Conservation (phyloP, 306 rosid genomes). For the Argentina anserina region DNA sequence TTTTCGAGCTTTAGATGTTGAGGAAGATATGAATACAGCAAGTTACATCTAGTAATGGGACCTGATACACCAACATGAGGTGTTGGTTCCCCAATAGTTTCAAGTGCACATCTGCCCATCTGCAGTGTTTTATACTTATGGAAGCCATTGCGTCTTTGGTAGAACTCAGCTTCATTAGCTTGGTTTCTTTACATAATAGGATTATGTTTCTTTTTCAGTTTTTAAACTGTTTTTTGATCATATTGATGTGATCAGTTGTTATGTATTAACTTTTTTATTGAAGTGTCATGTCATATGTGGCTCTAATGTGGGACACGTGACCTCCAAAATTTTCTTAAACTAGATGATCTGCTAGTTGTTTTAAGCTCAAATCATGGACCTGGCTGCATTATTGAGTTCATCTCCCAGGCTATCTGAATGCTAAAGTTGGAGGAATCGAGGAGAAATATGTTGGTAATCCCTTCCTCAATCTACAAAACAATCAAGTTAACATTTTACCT, state of each 20-base stretch:
- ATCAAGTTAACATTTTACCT: neutral
- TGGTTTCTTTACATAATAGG: neutral
- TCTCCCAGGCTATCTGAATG: conserved; percentile 57
- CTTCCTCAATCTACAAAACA: conserved; percentile 1
- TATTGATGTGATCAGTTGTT: conserved; percentile 14
- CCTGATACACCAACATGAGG: neutral
- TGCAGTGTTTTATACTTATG: neutral
- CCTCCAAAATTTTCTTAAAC: conserved; percentile 62
- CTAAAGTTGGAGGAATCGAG: conserved; percentile 72
- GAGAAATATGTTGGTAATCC: conserved; percentile 59
- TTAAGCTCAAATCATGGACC: conserved; percentile 70
- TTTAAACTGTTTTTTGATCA: neutral
- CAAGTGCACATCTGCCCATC: neutral
- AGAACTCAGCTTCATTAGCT: neutral
- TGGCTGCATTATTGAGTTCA: conserved; percentile 71
- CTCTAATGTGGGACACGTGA: conserved; percentile 56
- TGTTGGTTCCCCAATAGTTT: neutral
- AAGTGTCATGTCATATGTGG: conserved; percentile 73
- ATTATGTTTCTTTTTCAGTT: neutral
- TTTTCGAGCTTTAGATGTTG: neutral
- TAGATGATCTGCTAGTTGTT: conserved; percentile 58
- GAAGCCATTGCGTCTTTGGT: neutral
- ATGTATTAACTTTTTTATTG: conserved; percentile 36
- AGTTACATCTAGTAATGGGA: no score
- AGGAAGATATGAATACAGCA: neutral